Evolutionary conservation across 805 yeast species (phyloP).

Genomic region (fission yeast (Schizosaccharomyces pombe)): ASM294v3 CU329670.1:228001-228500

Average conservation of each 20-base stretch:
- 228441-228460: slow-evolving; percentile 34
- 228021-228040: slow-evolving; percentile 48
- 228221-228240: slow-evolving; percentile 24
- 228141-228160: slow-evolving; percentile 59
- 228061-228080: slow-evolving; percentile 30
- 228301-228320: slow-evolving; percentile 37
- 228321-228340: slow-evolving; percentile 58
- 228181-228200: slow-evolving; percentile 56
- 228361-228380: slow-evolving; percentile 68
- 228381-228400: slow-evolving; percentile 68
- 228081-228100: slow-evolving; percentile 38
- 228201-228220: slow-evolving; percentile 48
- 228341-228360: slow-evolving; percentile 72
- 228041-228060: slow-evolving; percentile 31
- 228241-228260: background rate
- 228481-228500: slow-evolving; percentile 28
- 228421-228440: slow-evolving; percentile 48
- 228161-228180: slow-evolving; percentile 50
- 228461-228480: slow-evolving; percentile 24
- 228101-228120: slow-evolving; percentile 44
- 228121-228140: slow-evolving; percentile 47
- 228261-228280: background rate
- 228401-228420: slow-evolving; percentile 85
- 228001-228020: slow-evolving; percentile 16
- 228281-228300: background rate